Evolutionary conservation across 176 grass and related monocot species (phyloP).

Genomic region (Paspalum notatum): DNA sequence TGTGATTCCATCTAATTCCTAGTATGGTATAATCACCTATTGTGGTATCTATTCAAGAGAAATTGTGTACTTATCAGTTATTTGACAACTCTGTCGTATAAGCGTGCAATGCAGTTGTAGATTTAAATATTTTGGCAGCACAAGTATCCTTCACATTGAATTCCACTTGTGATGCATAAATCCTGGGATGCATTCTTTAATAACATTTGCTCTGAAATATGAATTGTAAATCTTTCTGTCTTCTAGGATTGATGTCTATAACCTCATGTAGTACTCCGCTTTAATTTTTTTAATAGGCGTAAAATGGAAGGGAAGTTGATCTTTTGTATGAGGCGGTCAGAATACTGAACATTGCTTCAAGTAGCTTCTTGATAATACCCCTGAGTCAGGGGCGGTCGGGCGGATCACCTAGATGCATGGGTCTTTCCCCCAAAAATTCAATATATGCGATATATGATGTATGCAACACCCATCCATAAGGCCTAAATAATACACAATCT

Average conservation of each 20-base stretch:
- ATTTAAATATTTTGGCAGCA: not conserved
- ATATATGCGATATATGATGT: too few species aligned
- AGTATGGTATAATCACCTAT: not conserved
- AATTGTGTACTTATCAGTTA: not conserved
- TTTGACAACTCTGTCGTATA: not conserved
- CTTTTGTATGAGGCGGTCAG: not conserved
- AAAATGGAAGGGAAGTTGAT: not conserved
- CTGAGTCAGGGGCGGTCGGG: not conserved
- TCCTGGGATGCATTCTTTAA: not conserved
- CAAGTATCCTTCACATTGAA: slow-evolving; percentile 8
- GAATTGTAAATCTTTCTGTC: not conserved
- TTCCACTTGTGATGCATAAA: not conserved
- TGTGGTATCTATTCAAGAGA: not conserved
- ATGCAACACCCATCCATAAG: too few species aligned
- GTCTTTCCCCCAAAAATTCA: too few species aligned
- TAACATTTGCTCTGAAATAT: slow-evolving; percentile 23
- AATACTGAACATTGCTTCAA: slow-evolving; percentile 11
- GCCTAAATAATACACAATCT: too few species aligned
- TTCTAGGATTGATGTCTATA: slow-evolving; percentile 21
- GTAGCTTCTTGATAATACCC: slow-evolving; percentile 5
- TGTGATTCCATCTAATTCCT: slow-evolving; percentile 5
- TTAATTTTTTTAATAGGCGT: not conserved
- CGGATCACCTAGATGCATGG: too few species aligned
- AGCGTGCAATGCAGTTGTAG: not conserved
- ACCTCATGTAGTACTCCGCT: slow-evolving; percentile 2